Evolutionary conservation across 805 yeast species (phyloP).

Genomic region (Candida sakaeoensis): DNA sequence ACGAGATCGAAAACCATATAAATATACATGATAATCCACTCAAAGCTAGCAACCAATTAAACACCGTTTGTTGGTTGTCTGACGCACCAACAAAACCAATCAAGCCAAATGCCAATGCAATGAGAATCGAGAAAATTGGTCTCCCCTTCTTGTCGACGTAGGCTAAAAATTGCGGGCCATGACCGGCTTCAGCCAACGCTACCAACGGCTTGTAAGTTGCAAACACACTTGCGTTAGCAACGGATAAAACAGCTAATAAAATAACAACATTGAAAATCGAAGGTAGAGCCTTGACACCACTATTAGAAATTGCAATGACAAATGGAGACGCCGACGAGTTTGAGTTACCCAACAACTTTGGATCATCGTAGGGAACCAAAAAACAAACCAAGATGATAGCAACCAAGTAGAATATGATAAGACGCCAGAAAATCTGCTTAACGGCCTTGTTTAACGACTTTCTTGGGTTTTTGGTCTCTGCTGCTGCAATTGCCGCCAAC

Average conservation of each 20-base stretch:
- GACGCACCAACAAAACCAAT: slow-evolving; percentile 32
- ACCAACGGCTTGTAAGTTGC: slow-evolving; percentile 64
- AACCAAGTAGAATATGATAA: slow-evolving; percentile 31
- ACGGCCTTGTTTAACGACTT: slow-evolving; percentile 33
- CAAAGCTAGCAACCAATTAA: slow-evolving; percentile 36
- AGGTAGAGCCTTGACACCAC: slow-evolving; percentile 60
- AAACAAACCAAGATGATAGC: slow-evolving; percentile 27
- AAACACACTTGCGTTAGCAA: slow-evolving; percentile 68
- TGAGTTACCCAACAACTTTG: slow-evolving; percentile 44
- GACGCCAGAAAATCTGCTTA: slow-evolving; percentile 39
- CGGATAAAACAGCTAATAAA: slow-evolving; percentile 64
- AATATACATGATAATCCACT: slow-evolving; percentile 37
- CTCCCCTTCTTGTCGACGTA: slow-evolving; percentile 36
- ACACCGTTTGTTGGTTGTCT: slow-evolving; percentile 22
- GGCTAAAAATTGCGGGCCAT: slow-evolving; percentile 46
- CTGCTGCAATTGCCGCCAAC: slow-evolving; percentile 29
- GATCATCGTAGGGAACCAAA: slow-evolving; percentile 47
- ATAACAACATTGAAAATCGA: slow-evolving; percentile 69
- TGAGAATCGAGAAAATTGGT: slow-evolving; percentile 31
- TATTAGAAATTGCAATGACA: slow-evolving; percentile 60
- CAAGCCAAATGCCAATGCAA: slow-evolving; percentile 28
- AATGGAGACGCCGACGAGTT: slow-evolving; percentile 67
- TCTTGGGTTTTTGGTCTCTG: slow-evolving; percentile 34
- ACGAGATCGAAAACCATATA: slow-evolving; percentile 37
- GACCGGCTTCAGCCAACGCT: slow-evolving; percentile 63